Evolutionary conservation across 2,329 filamentous ascomycete species (phyloP).

Genomic region (Stachybotrys echinatus): DNA sequence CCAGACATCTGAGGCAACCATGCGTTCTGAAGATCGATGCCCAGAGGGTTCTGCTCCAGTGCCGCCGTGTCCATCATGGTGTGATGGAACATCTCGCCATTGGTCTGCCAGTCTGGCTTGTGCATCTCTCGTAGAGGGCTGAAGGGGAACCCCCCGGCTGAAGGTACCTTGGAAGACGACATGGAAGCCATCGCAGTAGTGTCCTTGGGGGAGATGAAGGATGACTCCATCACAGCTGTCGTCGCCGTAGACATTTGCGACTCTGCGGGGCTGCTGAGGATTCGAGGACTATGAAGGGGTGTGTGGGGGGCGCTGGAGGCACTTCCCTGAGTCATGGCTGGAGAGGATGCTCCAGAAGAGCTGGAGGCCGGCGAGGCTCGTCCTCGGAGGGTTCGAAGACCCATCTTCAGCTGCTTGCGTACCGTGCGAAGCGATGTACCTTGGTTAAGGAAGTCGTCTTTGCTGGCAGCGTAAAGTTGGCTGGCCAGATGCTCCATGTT

Average conservation of each 20-base stretch:
- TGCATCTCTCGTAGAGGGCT: constrained; percentile 15
- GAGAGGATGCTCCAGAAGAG: constrained; percentile 12
- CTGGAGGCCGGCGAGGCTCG: constrained; percentile 8
- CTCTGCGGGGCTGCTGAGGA: constrained; percentile 2
- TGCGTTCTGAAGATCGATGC: constrained; percentile 15
- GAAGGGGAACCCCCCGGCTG: constrained; percentile 6
- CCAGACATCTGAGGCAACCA: constrained; percentile 23
- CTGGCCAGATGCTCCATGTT: constrained; percentile 16
- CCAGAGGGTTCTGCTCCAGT: constrained; percentile 9
- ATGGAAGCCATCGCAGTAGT: constrained; percentile 7
- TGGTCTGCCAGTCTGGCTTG: constrained; percentile 18
- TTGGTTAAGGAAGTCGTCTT: constrained; percentile 21
- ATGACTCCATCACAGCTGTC: constrained; percentile 7
- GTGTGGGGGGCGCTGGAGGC: constrained; percentile 14
- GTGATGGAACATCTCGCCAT: constrained; percentile 16
- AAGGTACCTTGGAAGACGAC: constrained; percentile 11
- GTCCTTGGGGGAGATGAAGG: constrained; percentile 11
- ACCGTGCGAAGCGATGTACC: constrained; percentile 14
- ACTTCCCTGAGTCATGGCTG: constrained; percentile 6
- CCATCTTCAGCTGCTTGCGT: constrained; percentile 22
- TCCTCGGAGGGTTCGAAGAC: constrained; percentile 13
- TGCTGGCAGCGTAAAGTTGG: constrained; percentile 18
- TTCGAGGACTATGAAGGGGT: constrained; percentile 7
- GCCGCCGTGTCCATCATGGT: constrained; percentile 12
- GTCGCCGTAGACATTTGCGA: constrained; percentile 9